Conservation (phyloP, 352 stramenopile species). For the Pythium dissimile region DNA sequence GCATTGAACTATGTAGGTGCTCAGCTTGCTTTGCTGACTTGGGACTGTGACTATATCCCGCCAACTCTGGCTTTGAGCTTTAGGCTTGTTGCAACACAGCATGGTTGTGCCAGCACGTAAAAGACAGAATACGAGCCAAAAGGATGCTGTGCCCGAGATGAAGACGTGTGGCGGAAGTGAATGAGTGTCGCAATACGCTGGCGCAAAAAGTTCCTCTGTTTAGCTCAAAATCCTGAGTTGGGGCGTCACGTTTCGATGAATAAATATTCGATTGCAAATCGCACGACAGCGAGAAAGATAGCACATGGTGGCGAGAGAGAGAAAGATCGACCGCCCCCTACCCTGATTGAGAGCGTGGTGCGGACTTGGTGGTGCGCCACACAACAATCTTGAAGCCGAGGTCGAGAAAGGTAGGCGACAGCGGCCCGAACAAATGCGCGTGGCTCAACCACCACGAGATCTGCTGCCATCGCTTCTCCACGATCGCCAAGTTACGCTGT, state of each 20-base stretch:
- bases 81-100: too few species aligned
- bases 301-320: too few species aligned
- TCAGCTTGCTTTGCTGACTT: too few species aligned
- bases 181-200: constrained; percentile 55
- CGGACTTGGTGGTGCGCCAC: constrained; percentile 13
- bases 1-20: neutral
- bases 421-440: constrained; percentile 45
- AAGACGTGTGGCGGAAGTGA: constrained; percentile 29
- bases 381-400: constrained; percentile 34
- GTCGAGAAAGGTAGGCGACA: constrained; percentile 38
- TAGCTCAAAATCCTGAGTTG: too few species aligned
- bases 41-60: too few species aligned
- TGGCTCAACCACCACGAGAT: constrained; percentile 54
- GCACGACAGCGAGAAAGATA: too few species aligned
- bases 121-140: constrained; percentile 47
- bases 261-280: too few species aligned
- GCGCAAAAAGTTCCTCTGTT: constrained; percentile 23
- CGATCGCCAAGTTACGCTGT: constrained; percentile 20
- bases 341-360: neutral
- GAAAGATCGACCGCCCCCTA: too few species aligned
- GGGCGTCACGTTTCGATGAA: neutral
- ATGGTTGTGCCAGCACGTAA: too few species aligned
- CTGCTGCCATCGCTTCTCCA: constrained; percentile 42
- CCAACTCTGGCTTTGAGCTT: too few species aligned
- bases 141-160: constrained; percentile 74